Percentiles rank a stretch among this genome's conserved stretches.
These are phyloP conservation scores for Lolium rigidum DNA, from an alignment of 176 grass and related monocot genomes.

Conservation along the genomic window DNA sequence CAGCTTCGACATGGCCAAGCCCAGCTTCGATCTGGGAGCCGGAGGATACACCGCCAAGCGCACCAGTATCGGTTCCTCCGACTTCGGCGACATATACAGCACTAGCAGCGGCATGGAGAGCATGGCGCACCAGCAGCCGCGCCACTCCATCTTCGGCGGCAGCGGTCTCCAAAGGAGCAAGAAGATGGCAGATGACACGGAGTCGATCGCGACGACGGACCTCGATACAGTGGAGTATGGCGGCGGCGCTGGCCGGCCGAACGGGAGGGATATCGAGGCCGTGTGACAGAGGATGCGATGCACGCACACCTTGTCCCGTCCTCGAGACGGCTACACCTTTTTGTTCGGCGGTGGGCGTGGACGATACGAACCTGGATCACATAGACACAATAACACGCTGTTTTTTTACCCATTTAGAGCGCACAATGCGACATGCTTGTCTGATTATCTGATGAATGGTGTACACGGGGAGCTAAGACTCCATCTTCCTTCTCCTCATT, in stretches of 20 bases:
- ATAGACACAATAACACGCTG: too few relatives aligned
- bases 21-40: conserved; percentile 62
- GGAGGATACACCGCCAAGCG: conserved; percentile 46
- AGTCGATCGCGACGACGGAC: conserved; percentile 51
- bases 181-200: conserved; percentile 57
- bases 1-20: conserved; percentile 68
- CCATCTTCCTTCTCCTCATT: too few relatives aligned
- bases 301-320: neutral
- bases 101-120: neutral
- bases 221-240: conserved; percentile 45
- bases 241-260: conserved; percentile 20
- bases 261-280: conserved; percentile 41
- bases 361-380: too few relatives aligned
- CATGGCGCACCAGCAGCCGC: conserved; percentile 44
- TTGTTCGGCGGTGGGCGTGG: too few relatives aligned
- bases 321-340: too few relatives aligned
- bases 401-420: too few relatives aligned
- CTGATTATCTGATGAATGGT: too few relatives aligned
- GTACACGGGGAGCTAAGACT: too few relatives aligned
- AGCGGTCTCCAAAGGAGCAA: conserved; percentile 40
- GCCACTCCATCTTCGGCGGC: conserved; percentile 51
- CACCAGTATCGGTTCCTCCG: conserved; percentile 60
- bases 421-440: too few relatives aligned
- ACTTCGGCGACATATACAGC: conserved; percentile 72
- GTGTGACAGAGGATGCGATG: conserved; percentile 20